phyloP scores from a whole-genome alignment of 225 moss, liverwort and hornwort genomes.

The Marchantia polymorpha region DNA sequence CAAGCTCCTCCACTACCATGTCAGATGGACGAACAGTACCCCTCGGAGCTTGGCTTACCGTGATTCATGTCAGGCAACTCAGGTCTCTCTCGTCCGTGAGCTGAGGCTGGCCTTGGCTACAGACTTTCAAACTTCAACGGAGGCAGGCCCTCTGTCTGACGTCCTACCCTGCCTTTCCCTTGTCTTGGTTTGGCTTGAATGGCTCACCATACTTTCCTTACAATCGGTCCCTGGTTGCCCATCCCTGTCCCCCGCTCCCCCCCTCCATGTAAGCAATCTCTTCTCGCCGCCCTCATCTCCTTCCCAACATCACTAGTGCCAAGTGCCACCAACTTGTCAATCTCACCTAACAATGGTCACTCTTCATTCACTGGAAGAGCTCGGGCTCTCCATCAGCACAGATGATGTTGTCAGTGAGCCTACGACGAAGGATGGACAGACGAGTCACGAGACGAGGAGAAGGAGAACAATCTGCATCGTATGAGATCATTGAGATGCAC shows the following conservation, averaged over 20 bases:
- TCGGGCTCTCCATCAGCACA: neutral
- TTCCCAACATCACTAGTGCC: too few relatives aligned
- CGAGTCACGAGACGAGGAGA: neutral
- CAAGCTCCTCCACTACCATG: neutral
- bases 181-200: too few relatives aligned
- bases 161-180: neutral
- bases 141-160: neutral
- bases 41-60: neutral
- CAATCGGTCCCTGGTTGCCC: neutral
- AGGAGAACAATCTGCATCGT: neutral
- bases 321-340: neutral
- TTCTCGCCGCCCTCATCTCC: neutral
- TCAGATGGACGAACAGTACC: constrained; percentile 1
- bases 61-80: neutral
- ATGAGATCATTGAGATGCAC: neutral
- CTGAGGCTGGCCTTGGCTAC: neutral
- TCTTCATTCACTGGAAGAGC: neutral
- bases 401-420: neutral
- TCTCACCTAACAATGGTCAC: neutral
- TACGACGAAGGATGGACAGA: neutral
- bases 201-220: neutral
- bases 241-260: neutral
- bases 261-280: neutral
- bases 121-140: neutral
- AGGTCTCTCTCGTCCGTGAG: neutral